Evolutionary conservation across 306 rosid species (phyloP).

Genomic region (Inga leiocalycina): DNA sequence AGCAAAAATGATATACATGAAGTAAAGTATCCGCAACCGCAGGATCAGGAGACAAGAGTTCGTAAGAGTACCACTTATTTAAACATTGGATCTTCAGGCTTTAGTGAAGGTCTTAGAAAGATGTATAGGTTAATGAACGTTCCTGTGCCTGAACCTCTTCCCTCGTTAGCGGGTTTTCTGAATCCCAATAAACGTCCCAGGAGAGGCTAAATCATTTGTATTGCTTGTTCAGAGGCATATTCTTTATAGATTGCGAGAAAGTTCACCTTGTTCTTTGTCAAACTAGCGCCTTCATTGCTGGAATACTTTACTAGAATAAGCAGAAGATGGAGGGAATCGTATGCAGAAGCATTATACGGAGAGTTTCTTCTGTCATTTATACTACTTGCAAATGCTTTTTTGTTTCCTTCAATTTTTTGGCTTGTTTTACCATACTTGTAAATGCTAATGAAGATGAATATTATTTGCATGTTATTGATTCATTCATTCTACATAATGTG

Average conservation of each 20-base stretch:
- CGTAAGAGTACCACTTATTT: constrained; percentile 30
- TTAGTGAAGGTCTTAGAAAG: constrained; percentile 53
- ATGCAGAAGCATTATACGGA: constrained; percentile 13
- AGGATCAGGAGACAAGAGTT: constrained; percentile 43
- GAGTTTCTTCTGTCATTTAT: background rate
- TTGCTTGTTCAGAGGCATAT: background rate
- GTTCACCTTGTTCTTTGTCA: constrained; percentile 7
- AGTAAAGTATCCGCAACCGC: constrained; percentile 32
- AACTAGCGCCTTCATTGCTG: constrained; percentile 10
- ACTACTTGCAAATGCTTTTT: background rate
- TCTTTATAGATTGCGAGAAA: constrained; percentile 21
- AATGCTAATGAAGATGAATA: constrained; percentile 25
- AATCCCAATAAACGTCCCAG: constrained; percentile 61
- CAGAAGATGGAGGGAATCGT: constrained; percentile 16
- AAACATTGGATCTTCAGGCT: constrained; percentile 55
- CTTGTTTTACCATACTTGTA: constrained; percentile 17
- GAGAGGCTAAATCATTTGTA: constrained; percentile 44
- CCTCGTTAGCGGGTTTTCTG: constrained; percentile 62
- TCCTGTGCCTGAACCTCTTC: constrained; percentile 78
- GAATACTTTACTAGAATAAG: constrained; percentile 19
- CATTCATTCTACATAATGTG: background rate
- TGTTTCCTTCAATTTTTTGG: no score
- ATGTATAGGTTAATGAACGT: constrained; percentile 72
- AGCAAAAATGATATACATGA: constrained; percentile 20
- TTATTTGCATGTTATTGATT: constrained; percentile 21